Evolutionary conservation across 495 filamentous ascomycete genomes (phyloP), one percentile per base, ranked within the genome.

Genomic region (Oidiodendron maius): DNA sequence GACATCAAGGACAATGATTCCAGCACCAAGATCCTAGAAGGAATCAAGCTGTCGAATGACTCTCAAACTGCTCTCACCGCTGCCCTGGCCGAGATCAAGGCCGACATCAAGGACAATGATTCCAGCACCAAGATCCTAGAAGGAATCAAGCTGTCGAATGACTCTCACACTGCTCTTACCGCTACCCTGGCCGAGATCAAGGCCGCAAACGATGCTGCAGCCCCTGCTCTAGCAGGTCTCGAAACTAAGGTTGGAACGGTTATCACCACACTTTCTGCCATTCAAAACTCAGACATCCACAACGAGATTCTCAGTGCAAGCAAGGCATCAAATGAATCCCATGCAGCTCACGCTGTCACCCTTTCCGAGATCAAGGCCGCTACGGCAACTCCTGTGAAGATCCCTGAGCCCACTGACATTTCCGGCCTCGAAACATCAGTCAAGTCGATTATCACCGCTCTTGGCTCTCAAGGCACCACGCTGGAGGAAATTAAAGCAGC

Each of bases 61-160:
- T 36, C 48, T 15, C 39, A 48, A 28, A 18, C 48, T 5, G 30
- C 48, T 24, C 43, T 51, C n/a, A 44, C 54, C 18, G 41, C 53
- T 25, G 50, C 55, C 23, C 55, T 51, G 40, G 36, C 35, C 12
- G 13, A 17, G 8, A 54, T 44, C 4, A 17, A 51, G 8, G 25
- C 43, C n/a, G 53, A 56, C 17, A 58, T 54, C 36, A 58, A 54
- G 39, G 25, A 20, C 30, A 30, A 51, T 6, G 55, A 58, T 39
- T 15, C 43, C 4, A 52, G 46, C 21, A n/a, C 42, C 12, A 48
- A 58, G 1, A 51, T 59, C 28, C 45, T 59, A 21, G 48, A 47
- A 42, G 51, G 48, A 18, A 17, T 59, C n/a, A 44, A 52, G 30
- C 17, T 40, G 4, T 56, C 53, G 3, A 56, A 49, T 16, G 53